Conservation (phyloP, 75 land plant genomes). For the Adiantum capillusveneris region DNA sequence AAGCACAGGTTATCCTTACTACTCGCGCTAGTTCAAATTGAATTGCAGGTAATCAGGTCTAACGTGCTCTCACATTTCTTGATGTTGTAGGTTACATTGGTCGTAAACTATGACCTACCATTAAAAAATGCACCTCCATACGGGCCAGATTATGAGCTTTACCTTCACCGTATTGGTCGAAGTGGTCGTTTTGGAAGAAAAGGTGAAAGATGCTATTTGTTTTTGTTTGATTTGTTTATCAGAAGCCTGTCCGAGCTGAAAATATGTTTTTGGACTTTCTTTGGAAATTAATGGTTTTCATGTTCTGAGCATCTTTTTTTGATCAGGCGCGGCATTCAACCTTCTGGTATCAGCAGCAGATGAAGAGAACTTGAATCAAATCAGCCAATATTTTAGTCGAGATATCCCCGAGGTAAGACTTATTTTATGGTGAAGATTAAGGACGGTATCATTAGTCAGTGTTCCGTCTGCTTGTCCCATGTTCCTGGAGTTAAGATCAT, state of each 20-base stretch:
- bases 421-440: neutral
- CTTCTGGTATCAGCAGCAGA: slow-evolving; percentile 47
- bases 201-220: slow-evolving; percentile 36
- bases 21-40: neutral
- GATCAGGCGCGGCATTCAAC: slow-evolving; percentile 79
- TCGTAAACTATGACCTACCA: slow-evolving; percentile 83
- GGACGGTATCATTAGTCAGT: neutral
- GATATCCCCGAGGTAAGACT: slow-evolving; percentile 52
- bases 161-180: slow-evolving; percentile 77
- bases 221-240: neutral
- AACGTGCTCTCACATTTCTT: neutral
- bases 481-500: too few species aligned
- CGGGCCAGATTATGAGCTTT: slow-evolving; percentile 76
- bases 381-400: slow-evolving; percentile 48
- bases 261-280: neutral
- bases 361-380: slow-evolving; percentile 32
- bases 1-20: slow-evolving; percentile 66
- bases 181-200: slow-evolving; percentile 92
- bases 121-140: slow-evolving; percentile 25
- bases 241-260: neutral
- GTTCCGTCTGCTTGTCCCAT: neutral
- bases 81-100: slow-evolving; percentile 42
- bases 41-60: neutral
- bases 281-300: neutral
- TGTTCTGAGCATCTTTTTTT: slow-evolving; percentile 4